Conservation (phyloP, 352 stramenopile genomes). For the Globisporangium emineosum region DNA sequence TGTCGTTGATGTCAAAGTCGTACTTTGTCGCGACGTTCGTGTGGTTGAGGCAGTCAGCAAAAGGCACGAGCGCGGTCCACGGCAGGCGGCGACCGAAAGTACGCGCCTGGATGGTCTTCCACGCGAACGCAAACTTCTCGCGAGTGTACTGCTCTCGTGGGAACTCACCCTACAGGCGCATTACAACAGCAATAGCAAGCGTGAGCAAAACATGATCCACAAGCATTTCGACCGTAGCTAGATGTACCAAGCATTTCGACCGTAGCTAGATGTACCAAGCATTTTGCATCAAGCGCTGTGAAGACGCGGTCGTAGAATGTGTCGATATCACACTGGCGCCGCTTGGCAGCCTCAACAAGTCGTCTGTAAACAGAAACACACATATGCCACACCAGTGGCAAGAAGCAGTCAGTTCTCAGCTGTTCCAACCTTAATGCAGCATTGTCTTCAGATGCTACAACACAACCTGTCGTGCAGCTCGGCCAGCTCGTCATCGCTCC, state of each 20-base stretch:
- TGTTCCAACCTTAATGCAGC: too few species aligned
- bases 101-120: constrained; percentile 88
- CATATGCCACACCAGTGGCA: too few species aligned
- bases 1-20: constrained; percentile 60
- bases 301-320: constrained; percentile 56
- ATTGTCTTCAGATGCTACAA: too few species aligned
- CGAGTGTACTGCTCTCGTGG: constrained; percentile 51
- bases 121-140: constrained; percentile 77
- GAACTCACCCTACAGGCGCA: constrained; percentile 34
- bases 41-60: constrained; percentile 93
- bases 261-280: constrained; percentile 28
- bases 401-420: background rate
- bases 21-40: constrained; percentile 89
- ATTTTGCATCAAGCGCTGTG: constrained; percentile 37
- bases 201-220: background rate
- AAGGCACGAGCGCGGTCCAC: constrained; percentile 89
- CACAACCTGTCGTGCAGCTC: constrained; percentile 69
- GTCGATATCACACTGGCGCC: constrained; percentile 56
- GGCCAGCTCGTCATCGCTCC: constrained; percentile 56
- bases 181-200: background rate
- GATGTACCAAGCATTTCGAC: background rate
- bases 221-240: background rate
- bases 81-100: constrained; percentile 88
- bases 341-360: constrained; percentile 40
- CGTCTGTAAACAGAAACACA: constrained; percentile 19